A percentile compares a stretch with the other conserved stretches of the same genome.
These are phyloP conservation scores for Hyaloperonospora brassicae DNA, from an alignment of 352 stramenopile species.

Conservation along the genomic window DNA sequence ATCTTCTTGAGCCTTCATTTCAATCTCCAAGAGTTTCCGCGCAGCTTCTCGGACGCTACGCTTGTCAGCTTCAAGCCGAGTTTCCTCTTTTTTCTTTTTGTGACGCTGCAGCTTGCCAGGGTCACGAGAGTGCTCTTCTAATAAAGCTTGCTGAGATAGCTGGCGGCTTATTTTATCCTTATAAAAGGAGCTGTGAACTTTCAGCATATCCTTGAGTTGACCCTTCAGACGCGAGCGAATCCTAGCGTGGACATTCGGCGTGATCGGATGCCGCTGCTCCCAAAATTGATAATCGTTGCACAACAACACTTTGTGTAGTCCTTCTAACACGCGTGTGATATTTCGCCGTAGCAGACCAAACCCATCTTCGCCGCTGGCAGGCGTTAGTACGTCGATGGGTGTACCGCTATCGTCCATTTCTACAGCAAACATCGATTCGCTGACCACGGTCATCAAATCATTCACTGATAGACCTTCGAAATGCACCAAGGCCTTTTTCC, in stretches of 20 bases:
- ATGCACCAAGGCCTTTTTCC: constrained; percentile 71
- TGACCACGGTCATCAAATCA: constrained; percentile 33
- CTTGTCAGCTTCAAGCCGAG: constrained; percentile 49
- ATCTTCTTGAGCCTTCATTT: constrained; percentile 72
- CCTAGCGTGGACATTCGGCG: constrained; percentile 50
- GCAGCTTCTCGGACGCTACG: constrained; percentile 60
- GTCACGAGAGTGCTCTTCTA: constrained; percentile 37
- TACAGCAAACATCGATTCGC: constrained; percentile 14
- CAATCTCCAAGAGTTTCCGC: constrained; percentile 61
- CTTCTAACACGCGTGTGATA: constrained; percentile 67
- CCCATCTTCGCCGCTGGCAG: constrained; percentile 56
- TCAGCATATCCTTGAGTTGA: constrained; percentile 47
- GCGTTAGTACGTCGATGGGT: constrained; percentile 37
- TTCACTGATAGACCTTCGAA: constrained; percentile 54
- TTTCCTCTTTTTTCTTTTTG: constrained; percentile 41
- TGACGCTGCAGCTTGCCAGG: constrained; percentile 33
- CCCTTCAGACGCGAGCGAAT: constrained; percentile 44
- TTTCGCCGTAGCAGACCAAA: constrained; percentile 72
- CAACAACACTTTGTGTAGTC: constrained; percentile 47
- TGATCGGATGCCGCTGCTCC: constrained; percentile 68
- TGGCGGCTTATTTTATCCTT: constrained; percentile 40
- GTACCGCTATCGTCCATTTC: constrained; percentile 18
- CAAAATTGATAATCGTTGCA: constrained; percentile 81
- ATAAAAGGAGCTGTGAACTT: constrained; percentile 17
- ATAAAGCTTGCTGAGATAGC: constrained; percentile 36